These are phyloP conservation scores for Bromus sterilis DNA, from an alignment of 176 grass and related monocot genomes.

Conservation along the genomic window DNA sequence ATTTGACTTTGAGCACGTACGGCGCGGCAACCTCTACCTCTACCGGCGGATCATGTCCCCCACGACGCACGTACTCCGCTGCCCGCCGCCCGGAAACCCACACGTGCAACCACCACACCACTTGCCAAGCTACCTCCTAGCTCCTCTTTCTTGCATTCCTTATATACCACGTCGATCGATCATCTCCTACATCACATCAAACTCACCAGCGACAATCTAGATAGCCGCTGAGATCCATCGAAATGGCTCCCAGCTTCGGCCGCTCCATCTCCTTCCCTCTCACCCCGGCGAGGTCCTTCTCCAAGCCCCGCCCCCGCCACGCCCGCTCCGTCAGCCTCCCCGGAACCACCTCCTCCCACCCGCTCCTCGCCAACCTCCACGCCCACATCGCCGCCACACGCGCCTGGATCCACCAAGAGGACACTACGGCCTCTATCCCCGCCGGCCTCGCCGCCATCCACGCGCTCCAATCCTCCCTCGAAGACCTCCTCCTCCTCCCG, in stretches of 20 bases:
- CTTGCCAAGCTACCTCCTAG: too few species aligned
- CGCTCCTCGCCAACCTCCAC: slow-evolving; percentile 23
- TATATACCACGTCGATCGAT: background rate
- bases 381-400: slow-evolving; percentile 7
- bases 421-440: background rate
- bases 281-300: slow-evolving; percentile 11
- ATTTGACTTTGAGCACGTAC: too few species aligned
- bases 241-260: slow-evolving; percentile 36
- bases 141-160: too few species aligned
- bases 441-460: slow-evolving; percentile 29
- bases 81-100: too few species aligned
- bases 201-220: too few species aligned
- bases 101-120: too few species aligned
- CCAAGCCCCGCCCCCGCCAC: slow-evolving; percentile 25
- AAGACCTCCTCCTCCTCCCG: slow-evolving; percentile 38
- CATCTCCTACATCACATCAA: background rate
- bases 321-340: slow-evolving; percentile 46
- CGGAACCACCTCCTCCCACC: slow-evolving; percentile 15
- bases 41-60: too few species aligned
- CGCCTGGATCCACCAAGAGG: background rate
- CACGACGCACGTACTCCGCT: too few species aligned
- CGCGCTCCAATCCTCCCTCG: slow-evolving; percentile 33
- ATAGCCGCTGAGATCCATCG: too few species aligned
- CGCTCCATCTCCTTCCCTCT: slow-evolving; percentile 51
- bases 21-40: too few species aligned